These are phyloP conservation scores for Berberis vulgaris DNA, from an alignment of 164 flowering plant species.

Conservation along the genomic window DNA sequence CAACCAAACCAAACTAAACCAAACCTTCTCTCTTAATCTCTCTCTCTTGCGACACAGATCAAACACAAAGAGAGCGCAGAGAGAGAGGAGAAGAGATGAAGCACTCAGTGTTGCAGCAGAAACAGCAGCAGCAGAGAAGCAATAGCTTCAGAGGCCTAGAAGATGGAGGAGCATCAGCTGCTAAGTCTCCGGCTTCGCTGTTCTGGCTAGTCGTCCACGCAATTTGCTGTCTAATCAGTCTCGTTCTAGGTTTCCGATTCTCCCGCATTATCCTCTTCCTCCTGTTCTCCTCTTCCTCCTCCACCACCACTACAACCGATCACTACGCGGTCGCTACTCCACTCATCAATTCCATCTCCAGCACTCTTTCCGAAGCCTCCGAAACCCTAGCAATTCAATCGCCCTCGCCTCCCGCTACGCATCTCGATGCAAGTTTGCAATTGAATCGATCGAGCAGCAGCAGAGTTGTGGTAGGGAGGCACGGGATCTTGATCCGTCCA, in stretches of 20 bases:
- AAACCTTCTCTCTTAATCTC: not conserved
- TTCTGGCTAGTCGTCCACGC: constrained; percentile 74
- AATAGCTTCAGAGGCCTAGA: constrained; percentile 48
- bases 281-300: constrained; percentile 34
- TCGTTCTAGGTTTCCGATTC: constrained; percentile 81
- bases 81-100: constrained; percentile 31
- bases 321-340: constrained; percentile 18
- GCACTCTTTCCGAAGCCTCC: too few species aligned
- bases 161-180: constrained; percentile 18
- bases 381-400: constrained; percentile 11
- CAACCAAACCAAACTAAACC: not conserved
- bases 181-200: constrained; percentile 51
- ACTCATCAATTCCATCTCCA: constrained; percentile 15
- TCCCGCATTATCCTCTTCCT: constrained; percentile 73
- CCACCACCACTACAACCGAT: constrained; percentile 11
- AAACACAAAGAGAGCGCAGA: constrained; percentile 9
- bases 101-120: constrained; percentile 55
- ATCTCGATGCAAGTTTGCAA: not conserved
- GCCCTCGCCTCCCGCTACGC: not conserved
- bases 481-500: constrained; percentile 84
- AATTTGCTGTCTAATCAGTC: constrained; percentile 73
- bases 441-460: constrained; percentile 16
- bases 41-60: not conserved
- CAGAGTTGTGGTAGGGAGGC: constrained; percentile 86
- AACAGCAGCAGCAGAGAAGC: constrained; percentile 32